Conservation (phyloP, 805 yeast genomes). For the Starmerella floricola region DNA sequence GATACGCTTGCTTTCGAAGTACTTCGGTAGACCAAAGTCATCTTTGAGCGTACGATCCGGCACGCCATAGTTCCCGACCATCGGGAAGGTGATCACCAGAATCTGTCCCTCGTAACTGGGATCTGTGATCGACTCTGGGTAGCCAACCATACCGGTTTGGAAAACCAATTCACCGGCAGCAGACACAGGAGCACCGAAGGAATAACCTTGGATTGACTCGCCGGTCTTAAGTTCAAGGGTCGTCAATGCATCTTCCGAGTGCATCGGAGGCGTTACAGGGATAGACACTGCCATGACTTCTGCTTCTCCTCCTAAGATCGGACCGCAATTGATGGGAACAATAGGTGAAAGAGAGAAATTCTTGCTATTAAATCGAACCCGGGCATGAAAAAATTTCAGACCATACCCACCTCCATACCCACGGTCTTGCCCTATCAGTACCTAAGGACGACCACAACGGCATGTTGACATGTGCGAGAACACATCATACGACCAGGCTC, state of each 20-base stretch:
- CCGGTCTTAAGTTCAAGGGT: slow-evolving; percentile 86
- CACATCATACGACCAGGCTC: too few relatives aligned
- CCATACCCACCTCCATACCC: background rate
- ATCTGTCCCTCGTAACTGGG: slow-evolving; percentile 98
- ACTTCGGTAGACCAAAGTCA: slow-evolving; percentile 69
- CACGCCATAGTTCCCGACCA: slow-evolving; percentile 98
- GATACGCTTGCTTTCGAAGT: slow-evolving; percentile 83
- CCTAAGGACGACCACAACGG: too few relatives aligned
- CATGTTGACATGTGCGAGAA: too few relatives aligned
- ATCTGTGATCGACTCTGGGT: slow-evolving; percentile 95
- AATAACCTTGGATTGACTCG: slow-evolving; percentile 77
- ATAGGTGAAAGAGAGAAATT: background rate
- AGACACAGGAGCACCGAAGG: slow-evolving; percentile 84
- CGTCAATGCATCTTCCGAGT: slow-evolving; percentile 66
- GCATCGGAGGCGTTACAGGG: slow-evolving; percentile 86
- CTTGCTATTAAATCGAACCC: background rate
- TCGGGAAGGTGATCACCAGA: slow-evolving; percentile 86
- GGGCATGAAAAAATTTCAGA: slow-evolving; percentile 3
- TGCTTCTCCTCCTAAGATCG: slow-evolving; percentile 3
- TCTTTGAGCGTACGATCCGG: slow-evolving; percentile 75
- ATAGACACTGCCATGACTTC: slow-evolving; percentile 33
- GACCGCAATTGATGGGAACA: slow-evolving; percentile 1
- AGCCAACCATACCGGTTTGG: slow-evolving; percentile 99
- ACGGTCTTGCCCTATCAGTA: background rate
- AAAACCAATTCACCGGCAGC: slow-evolving; percentile 96